Conservation (phyloP, 2,329 filamentous ascomycete species). For the Talaromyces sp. region DNA sequence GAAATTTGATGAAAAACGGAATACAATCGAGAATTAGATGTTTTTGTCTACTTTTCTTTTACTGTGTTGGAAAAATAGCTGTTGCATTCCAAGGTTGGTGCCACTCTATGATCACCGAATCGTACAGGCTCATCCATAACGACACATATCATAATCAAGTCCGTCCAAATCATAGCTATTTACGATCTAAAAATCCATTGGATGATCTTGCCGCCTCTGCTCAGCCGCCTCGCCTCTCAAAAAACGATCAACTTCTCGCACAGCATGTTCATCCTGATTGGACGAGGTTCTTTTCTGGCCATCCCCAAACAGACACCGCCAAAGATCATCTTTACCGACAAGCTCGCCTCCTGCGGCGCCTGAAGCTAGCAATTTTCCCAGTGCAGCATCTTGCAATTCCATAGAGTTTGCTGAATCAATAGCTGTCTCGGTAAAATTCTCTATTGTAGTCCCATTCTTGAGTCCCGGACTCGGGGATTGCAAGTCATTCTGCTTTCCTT, state of each 20-base stretch:
- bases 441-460: slow-evolving; percentile 18
- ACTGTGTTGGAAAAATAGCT: not conserved
- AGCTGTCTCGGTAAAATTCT: slow-evolving; percentile 53
- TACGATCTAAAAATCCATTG: not conserved
- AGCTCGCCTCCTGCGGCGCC: slow-evolving; percentile 73
- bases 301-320: slow-evolving; percentile 80
- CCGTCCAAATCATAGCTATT: slow-evolving; percentile 1
- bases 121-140: not conserved
- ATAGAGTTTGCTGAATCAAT: slow-evolving; percentile 81
- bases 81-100: not conserved
- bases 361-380: slow-evolving; percentile 64
- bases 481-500: slow-evolving; percentile 31
- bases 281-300: slow-evolving; percentile 31
- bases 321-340: slow-evolving; percentile 73
- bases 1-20: not conserved
- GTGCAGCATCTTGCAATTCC: slow-evolving; percentile 70
- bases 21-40: not conserved
- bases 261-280: slow-evolving; percentile 26
- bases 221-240: slow-evolving; percentile 56
- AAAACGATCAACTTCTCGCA: slow-evolving; percentile 48
- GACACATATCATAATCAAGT: not conserved
- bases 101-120: not conserved
- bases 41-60: not conserved
- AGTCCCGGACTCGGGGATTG: slow-evolving; percentile 35
- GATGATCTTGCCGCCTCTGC: slow-evolving; percentile 30